Evolutionary conservation across 2,329 filamentous ascomycete genomes (phyloP).

Genomic region (Pseudocercospora ulei): DNA sequence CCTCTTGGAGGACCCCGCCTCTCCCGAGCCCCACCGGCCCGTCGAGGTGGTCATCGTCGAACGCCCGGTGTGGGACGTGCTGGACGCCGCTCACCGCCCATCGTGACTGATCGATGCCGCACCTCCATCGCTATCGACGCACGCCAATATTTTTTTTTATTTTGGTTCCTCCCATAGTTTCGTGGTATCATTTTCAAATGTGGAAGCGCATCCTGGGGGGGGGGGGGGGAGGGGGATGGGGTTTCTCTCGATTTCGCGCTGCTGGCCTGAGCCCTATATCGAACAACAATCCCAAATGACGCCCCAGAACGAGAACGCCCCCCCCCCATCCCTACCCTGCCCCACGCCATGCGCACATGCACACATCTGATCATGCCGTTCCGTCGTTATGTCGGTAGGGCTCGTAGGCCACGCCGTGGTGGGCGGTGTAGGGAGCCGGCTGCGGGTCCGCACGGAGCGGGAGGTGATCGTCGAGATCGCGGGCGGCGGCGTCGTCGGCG

Average conservation of each 20-base stretch:
- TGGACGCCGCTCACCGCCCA: conserved; percentile 13
- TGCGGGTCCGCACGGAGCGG: conserved; percentile 25
- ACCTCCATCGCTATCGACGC: too few relatives aligned
- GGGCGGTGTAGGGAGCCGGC: conserved; percentile 9
- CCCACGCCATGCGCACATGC: conserved; percentile 4
- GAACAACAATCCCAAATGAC: neutral
- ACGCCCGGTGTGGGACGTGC: conserved; percentile 50
- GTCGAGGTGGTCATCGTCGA: conserved; percentile 83
- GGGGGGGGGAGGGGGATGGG: too few relatives aligned
- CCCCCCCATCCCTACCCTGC: conserved; percentile 18
- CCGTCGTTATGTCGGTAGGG: conserved; percentile 34
- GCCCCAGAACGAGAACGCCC: conserved; percentile 10
- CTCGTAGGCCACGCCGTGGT: conserved; percentile 35
- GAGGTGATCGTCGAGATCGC: conserved; percentile 26
- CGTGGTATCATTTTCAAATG: conserved; percentile 20
- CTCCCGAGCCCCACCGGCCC: conserved; percentile 31
- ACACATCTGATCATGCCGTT: neutral
- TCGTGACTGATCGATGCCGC: neutral
- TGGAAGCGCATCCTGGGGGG: too few relatives aligned
- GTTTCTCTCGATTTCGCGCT: too few relatives aligned
- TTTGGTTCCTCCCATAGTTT: conserved; percentile 8
- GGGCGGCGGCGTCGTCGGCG: conserved; percentile 34
- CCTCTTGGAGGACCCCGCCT: conserved; percentile 42
- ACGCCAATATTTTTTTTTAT: neutral
- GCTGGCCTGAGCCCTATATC: neutral